A percentile compares a stretch with the other conserved stretches of the same genome.
Conservation (phyloP, 2,329 filamentous ascomycete genomes). For the Colletotrichum nymphaeae region DNA sequence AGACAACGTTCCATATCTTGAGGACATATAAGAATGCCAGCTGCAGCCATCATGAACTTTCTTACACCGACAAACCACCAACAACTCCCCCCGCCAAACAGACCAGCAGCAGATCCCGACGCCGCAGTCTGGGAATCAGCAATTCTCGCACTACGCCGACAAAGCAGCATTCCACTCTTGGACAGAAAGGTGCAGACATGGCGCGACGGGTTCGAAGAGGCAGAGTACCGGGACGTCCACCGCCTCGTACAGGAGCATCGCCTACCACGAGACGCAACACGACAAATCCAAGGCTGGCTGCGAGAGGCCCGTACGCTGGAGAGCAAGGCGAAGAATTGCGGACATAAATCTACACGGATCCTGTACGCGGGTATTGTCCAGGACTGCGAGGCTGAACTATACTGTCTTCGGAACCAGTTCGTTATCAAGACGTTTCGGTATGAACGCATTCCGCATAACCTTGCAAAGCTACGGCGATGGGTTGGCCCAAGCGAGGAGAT, state of each 20-base stretch:
- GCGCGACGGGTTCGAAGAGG: background rate
- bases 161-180: background rate
- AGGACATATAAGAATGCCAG: background rate
- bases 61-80: too few relatives aligned
- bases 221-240: background rate
- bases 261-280: background rate
- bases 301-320: background rate
- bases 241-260: background rate
- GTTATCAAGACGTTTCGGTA: background rate
- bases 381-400: constrained; percentile 41
- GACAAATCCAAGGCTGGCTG: background rate
- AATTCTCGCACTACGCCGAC: background rate
- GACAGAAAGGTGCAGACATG: background rate
- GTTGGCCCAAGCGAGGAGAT: background rate
- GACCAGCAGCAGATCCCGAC: background rate
- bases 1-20: background rate
- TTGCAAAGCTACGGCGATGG: constrained; percentile 3
- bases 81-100: background rate
- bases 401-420: background rate
- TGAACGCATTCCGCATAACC: background rate
- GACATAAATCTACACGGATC: constrained; percentile 37
- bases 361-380: constrained; percentile 40
- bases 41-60: background rate
- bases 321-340: background rate
- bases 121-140: background rate